Base-by-base conservation (phyloP, 163 green algal species). In the Chlorella variabilis region DNA sequence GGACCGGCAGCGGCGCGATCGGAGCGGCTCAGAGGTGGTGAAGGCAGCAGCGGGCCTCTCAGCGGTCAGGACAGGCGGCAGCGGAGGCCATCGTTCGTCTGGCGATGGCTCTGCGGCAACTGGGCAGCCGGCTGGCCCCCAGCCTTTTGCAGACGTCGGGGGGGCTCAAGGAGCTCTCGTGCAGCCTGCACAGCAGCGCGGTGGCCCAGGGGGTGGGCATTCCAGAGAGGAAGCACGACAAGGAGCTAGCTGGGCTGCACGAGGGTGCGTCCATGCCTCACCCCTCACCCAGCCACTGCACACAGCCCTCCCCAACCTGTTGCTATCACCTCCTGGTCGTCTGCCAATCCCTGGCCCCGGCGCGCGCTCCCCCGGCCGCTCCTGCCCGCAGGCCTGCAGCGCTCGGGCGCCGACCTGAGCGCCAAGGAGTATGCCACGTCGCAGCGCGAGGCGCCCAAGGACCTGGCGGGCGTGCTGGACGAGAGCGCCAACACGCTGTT, bases 401-500 rank as follows among this genome's bases (percentile, higher is more conserved):
- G 75, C 54, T 56, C 33, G 11, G 71, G 71, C n/a, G 71, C 54
- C 2, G 71, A 79, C 36, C 62, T 88, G 68, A 78, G 48, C 59
- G 33, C 56, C 5, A 63, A 79, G 59, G 84, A 89, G 62, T 89
- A 81, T 42, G 49, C 34, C 29, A 73, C 33, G 5, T 83, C 77
- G 6, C 88, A 92, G 86, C 66, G 76, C 1, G 68, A 86, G 65
- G 36, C 79, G 4, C 88, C 88, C 25, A 90, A 90, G 54, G 86
- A 92, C 62, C 34, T 88, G 70, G 78, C 88, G 39, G 78, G 86
- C 36, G 91, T 96, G n/a, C 87, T 97, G 58, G 94, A 97, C 54
- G 92, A 96, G 87, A 93, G 85, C 62, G 90, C 93, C 5, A 89
- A 94, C 56, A 95, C 94, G 25, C 86, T 98, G 25, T 97, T 98